These are phyloP conservation scores for Dryadomyces sulphureus DNA, from an alignment of 2,329 filamentous ascomycete species.

Conservation along the genomic window DNA sequence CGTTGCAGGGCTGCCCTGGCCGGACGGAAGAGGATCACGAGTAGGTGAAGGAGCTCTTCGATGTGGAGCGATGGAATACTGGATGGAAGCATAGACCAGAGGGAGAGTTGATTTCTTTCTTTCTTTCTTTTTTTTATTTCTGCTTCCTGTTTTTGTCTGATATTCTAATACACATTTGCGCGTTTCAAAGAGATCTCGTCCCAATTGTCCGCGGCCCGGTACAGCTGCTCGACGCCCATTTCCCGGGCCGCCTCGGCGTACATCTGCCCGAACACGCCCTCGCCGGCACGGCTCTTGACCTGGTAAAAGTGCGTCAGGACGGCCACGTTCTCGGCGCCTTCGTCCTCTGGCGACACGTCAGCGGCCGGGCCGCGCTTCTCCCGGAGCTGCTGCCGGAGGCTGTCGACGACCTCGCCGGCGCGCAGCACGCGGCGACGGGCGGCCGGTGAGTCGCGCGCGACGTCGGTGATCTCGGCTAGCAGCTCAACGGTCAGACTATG, in stretches of 20 bases:
- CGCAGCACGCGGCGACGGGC: slow-evolving; percentile 15
- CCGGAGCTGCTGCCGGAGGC: slow-evolving; percentile 10
- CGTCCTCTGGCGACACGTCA: slow-evolving; percentile 3
- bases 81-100: background rate
- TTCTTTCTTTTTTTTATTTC: too few species aligned
- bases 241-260: slow-evolving; percentile 14
- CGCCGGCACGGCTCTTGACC: slow-evolving; percentile 6
- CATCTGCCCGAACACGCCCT: slow-evolving; percentile 10
- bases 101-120: background rate
- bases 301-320: slow-evolving; percentile 14
- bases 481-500: slow-evolving; percentile 20
- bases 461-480: slow-evolving; percentile 14
- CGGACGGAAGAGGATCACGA: slow-evolving; percentile 71
- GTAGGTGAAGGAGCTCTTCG: slow-evolving; percentile 12
- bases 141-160: background rate
- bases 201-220: too few species aligned
- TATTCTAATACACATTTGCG: background rate
- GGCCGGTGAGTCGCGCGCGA: slow-evolving; percentile 10
- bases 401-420: slow-evolving; percentile 14
- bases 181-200: too few species aligned
- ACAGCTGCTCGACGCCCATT: slow-evolving; percentile 12
- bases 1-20: slow-evolving; percentile 83
- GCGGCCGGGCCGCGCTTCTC: background rate
- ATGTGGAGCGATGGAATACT: too few species aligned
- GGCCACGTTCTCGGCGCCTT: slow-evolving; percentile 13